Conservation (phyloP, 306 rosid species). For the Mucuna pruriens region DNA sequence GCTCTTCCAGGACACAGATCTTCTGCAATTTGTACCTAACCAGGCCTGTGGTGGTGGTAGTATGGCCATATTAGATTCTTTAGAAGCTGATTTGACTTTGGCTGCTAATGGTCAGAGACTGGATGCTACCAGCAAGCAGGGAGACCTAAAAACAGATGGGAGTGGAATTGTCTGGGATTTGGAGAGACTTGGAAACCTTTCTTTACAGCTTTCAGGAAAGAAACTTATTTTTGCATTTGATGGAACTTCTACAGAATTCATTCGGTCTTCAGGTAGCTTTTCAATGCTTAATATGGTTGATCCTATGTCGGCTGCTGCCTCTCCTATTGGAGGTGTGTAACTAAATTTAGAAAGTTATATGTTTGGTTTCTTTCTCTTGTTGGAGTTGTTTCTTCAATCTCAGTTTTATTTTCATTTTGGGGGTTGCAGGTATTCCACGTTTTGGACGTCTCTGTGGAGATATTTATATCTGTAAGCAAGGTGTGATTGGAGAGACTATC, state of each 20-base stretch:
- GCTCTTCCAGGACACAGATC: constrained; percentile 96
- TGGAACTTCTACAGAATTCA: constrained; percentile 82
- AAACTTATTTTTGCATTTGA: constrained; percentile 98
- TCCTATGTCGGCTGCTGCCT: constrained; percentile 99
- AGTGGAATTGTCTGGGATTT: constrained; percentile 99
- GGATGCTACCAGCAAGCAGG: constrained; percentile 70
- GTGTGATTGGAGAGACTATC: constrained; percentile 87
- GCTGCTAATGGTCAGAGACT: constrained; percentile 73
- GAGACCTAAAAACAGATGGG: constrained; percentile 86
- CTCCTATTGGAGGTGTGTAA: constrained; percentile 98
- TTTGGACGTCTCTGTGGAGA: constrained; percentile 98
- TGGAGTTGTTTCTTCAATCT: constrained; percentile 25
- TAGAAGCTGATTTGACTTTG: constrained; percentile 79
- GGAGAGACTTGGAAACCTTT: constrained; percentile 92
- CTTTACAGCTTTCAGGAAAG: constrained; percentile 93
- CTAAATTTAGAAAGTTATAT: constrained; percentile 39
- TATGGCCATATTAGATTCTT: constrained; percentile 96
- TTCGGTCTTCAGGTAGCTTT: constrained; percentile 77
- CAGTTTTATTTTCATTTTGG: constrained; percentile 35
- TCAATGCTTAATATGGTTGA: constrained; percentile 97
- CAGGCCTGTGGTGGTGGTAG: constrained; percentile 99
- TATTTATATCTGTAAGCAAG: constrained; percentile 77
- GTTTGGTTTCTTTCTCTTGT: constrained; percentile 22
- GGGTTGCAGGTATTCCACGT: constrained; percentile 91
- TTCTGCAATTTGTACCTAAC: constrained; percentile 93